Conservation (phyloP, 129 eudicot species). For the Chrysanthemum makinoi region DNA sequence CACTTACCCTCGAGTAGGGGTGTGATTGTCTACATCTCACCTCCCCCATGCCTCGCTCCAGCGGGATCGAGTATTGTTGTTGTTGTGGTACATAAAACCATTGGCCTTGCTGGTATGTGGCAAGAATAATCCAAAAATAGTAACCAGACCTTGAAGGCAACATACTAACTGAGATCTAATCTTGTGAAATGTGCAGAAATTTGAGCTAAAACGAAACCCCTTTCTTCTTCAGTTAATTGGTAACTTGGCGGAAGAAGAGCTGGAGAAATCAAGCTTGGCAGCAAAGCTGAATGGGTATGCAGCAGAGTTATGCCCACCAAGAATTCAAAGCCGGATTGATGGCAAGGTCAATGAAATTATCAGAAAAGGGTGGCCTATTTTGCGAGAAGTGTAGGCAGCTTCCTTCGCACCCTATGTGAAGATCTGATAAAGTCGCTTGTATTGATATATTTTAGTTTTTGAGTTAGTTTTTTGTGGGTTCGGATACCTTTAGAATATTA, state of each 20-base stretch:
- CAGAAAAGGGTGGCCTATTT: slow-evolving; percentile 87
- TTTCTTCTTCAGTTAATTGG: slow-evolving; percentile 93
- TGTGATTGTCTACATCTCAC: too few relatives aligned
- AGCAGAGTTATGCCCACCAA: slow-evolving; percentile 83
- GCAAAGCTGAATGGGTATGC: slow-evolving; percentile 85
- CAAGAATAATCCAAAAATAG: too few relatives aligned
- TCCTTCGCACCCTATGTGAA: not conserved
- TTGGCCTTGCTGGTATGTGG: too few relatives aligned
- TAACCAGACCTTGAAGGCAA: too few relatives aligned
- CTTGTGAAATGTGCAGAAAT: slow-evolving; percentile 53
- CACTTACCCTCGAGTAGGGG: too few relatives aligned
- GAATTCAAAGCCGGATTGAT: slow-evolving; percentile 69
- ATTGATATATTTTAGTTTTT: slow-evolving; percentile 6
- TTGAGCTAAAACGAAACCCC: slow-evolving; percentile 82
- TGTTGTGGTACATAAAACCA: too few relatives aligned
- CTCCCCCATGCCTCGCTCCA: too few relatives aligned
- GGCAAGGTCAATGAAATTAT: slow-evolving; percentile 68
- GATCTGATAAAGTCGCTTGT: slow-evolving; percentile 7
- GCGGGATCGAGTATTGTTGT: too few relatives aligned
- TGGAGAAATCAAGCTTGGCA: slow-evolving; percentile 74
- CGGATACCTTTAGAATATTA: slow-evolving; percentile 7
- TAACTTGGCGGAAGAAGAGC: slow-evolving; percentile 83
- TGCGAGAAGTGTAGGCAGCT: slow-evolving; percentile 53
- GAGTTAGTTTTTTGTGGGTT: slow-evolving; percentile 20
- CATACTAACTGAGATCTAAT: not conserved